Evolutionary conservation across 305 asterid species (phyloP).

Genomic region (Euphrasia arctica): DNA sequence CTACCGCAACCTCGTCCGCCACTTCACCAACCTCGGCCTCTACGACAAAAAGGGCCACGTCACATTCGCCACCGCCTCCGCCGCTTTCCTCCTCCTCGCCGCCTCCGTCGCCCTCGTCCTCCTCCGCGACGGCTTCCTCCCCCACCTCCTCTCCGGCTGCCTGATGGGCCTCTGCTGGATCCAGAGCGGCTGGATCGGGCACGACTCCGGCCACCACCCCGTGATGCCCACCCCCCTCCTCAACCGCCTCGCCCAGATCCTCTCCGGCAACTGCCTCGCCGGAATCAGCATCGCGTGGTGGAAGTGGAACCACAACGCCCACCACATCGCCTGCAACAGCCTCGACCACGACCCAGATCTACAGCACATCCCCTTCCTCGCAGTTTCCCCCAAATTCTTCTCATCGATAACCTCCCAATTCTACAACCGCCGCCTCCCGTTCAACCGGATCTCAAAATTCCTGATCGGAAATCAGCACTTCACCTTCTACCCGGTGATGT

Average conservation of each 20-base stretch:
- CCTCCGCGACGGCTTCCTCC: constrained; percentile 37
- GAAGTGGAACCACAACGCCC: constrained; percentile 69
- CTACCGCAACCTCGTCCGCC: constrained; percentile 60
- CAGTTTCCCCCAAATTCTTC: not conserved
- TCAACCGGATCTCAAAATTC: not conserved
- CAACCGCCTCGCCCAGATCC: constrained; percentile 55
- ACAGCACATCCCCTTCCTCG: constrained; percentile 5
- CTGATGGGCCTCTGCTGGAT: constrained; percentile 79
- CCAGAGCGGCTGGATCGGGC: constrained; percentile 96
- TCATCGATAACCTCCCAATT: not conserved
- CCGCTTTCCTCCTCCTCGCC: constrained; percentile 38
- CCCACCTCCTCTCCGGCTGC: constrained; percentile 61
- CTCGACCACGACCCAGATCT: constrained; percentile 8
- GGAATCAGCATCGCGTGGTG: constrained; percentile 95
- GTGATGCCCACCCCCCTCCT: constrained; percentile 44
- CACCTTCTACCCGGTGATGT: not conserved
- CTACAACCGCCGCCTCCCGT: not conserved
- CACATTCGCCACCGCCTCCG: constrained; percentile 30
- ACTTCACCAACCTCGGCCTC: constrained; percentile 60
- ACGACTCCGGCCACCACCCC: constrained; percentile 87
- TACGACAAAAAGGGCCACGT: constrained; percentile 66
- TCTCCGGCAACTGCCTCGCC: constrained; percentile 71
- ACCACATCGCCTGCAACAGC: constrained; percentile 7
- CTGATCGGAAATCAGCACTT: not conserved
- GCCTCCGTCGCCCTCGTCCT: constrained; percentile 61